These are phyloP conservation scores for Astrothelium subdiscretum DNA, from an alignment of 495 filamentous ascomycete genomes.

Conservation along the genomic window DNA sequence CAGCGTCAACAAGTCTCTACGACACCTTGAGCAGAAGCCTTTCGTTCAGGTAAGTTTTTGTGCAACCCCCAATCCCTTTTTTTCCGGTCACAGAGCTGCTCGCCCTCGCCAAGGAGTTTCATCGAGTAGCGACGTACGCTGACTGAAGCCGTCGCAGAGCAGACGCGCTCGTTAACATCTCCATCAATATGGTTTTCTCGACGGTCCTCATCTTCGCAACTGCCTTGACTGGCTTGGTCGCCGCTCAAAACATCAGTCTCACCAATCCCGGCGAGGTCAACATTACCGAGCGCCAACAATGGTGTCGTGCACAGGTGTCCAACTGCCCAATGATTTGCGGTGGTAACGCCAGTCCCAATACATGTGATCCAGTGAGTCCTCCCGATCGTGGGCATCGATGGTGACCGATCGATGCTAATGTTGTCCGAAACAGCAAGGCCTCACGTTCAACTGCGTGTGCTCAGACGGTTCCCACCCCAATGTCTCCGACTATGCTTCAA, in stretches of 20 bases:
- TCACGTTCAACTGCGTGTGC: slow-evolving; percentile 46
- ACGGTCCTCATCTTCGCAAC: slow-evolving; percentile 24
- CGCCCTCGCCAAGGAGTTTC: neutral
- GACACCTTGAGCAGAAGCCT: neutral
- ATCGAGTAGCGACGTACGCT: neutral
- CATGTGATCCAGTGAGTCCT: slow-evolving; percentile 25
- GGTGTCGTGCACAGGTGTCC: slow-evolving; percentile 26
- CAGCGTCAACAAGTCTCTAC: too few relatives aligned
- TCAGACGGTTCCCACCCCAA: slow-evolving; percentile 39
- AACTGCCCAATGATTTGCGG: slow-evolving; percentile 30
- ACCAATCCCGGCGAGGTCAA: slow-evolving; percentile 17
- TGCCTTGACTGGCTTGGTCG: slow-evolving; percentile 24
- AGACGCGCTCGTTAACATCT: slow-evolving; percentile 1
- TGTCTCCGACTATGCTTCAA: slow-evolving; percentile 39
- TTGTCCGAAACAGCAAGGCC: slow-evolving; percentile 28
- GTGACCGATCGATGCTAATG: neutral
- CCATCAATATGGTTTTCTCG: slow-evolving; percentile 26
- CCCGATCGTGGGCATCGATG: neutral
- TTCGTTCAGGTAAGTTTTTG: neutral
- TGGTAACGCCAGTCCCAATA: slow-evolving; percentile 20
- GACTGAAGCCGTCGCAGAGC: neutral
- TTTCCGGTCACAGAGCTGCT: neutral
- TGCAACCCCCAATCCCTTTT: neutral
- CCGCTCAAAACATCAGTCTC: slow-evolving; percentile 25
- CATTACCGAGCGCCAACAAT: slow-evolving; percentile 9